phyloP scores from a whole-genome alignment of 2,329 filamentous ascomycete genomes.

The Cladosporium sphaerospermum region DNA sequence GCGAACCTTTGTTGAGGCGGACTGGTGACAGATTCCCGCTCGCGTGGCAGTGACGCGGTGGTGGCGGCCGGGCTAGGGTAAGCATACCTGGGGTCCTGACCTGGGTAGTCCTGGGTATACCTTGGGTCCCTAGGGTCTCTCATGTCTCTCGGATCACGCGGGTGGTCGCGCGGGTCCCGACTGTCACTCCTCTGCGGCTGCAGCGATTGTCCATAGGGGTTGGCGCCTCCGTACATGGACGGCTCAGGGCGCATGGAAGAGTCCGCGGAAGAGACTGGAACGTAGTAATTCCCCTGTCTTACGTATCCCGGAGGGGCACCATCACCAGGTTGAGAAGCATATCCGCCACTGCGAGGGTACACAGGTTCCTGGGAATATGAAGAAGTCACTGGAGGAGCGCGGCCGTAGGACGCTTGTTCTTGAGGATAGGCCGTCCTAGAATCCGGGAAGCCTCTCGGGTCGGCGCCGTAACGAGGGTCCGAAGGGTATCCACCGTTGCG shows the following conservation, averaged over 20 bases:
- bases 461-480: slow-evolving; percentile 16
- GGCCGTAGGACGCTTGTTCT: slow-evolving; percentile 6
- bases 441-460: slow-evolving; percentile 18
- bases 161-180: slow-evolving; percentile 18
- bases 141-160: slow-evolving; percentile 1
- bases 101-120: slow-evolving; percentile 25
- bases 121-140: slow-evolving; percentile 15
- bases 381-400: slow-evolving; percentile 16
- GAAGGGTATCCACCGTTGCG: slow-evolving; percentile 19
- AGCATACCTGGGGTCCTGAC: slow-evolving; percentile 28
- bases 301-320: slow-evolving; percentile 29
- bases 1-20: slow-evolving; percentile 29
- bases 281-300: slow-evolving; percentile 29
- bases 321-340: slow-evolving; percentile 22
- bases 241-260: slow-evolving; percentile 15
- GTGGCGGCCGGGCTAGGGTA: slow-evolving; percentile 31
- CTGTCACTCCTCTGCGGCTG: slow-evolving; percentile 14
- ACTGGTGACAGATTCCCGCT: slow-evolving; percentile 19
- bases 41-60: slow-evolving; percentile 23
- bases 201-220: not conserved
- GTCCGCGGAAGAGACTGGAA: slow-evolving; percentile 26
- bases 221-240: slow-evolving; percentile 2
- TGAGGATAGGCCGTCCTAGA: slow-evolving; percentile 12
- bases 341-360: slow-evolving; percentile 12
- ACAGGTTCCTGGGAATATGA: not conserved